These are phyloP conservation scores for Candolleomyces efflorescens DNA, from an alignment of 768 basidiomycete species.

Conservation along the genomic window DNA sequence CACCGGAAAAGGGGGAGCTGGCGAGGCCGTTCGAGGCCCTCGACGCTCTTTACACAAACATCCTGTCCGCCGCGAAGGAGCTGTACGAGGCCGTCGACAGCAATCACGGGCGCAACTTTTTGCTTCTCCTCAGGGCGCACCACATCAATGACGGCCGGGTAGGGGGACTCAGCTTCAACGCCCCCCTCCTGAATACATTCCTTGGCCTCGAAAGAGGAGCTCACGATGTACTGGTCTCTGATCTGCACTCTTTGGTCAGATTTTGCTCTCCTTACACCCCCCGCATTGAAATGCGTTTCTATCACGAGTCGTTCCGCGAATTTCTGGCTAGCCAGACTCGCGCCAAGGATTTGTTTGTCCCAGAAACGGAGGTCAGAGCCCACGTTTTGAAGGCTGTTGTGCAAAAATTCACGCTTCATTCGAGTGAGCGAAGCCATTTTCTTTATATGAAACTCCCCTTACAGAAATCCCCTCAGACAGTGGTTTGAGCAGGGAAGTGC, in stretches of 20 bases:
- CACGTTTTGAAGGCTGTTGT: too few species aligned
- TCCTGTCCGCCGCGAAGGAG: not conserved
- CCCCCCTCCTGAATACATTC: not conserved
- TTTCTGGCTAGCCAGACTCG: not conserved
- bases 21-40: slow-evolving; percentile 2
- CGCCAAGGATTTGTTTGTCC: not conserved
- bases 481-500: too few species aligned
- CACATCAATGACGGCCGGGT: not conserved
- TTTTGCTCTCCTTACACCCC: not conserved
- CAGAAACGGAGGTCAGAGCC: too few species aligned
- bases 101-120: not conserved
- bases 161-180: not conserved
- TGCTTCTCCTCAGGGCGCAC: not conserved
- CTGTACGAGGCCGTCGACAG: not conserved
- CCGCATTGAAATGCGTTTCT: not conserved
- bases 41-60: slow-evolving; percentile 7
- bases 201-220: not conserved
- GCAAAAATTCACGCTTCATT: too few species aligned
- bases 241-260: not conserved
- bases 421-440: too few species aligned
- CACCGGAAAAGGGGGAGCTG: not conserved
- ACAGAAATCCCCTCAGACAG: too few species aligned
- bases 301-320: not conserved
- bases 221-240: not conserved
- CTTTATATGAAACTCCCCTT: too few species aligned